Base-by-base conservation (phyloP, 1,284 basidiomycete species). In the Ceratobasidium sp. region DNA sequence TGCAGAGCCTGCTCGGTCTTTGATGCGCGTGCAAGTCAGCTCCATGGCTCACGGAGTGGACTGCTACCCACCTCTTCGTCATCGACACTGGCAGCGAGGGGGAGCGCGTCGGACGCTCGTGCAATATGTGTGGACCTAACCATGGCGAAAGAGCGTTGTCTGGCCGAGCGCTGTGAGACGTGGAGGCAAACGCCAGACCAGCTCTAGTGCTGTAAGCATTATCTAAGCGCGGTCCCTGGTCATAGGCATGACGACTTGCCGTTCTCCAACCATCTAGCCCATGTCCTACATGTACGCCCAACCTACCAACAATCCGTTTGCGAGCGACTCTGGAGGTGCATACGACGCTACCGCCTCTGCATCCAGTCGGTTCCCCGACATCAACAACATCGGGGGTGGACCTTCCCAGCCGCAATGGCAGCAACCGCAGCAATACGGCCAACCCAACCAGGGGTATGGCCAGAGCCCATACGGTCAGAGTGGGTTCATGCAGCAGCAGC, bases 51-150 rank as follows among this genome's bases (percentile, higher is more conserved):
- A 23, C 21, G 61, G 73, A 71, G 32, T 67, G 52, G 58, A 53
- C 26, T 73, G 72, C 34, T 10, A 77, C 86, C 77, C 72, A 95
- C 95, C 84, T 93, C 89, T 80, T 97, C 96, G 79, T 98, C 96
- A 79, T 98, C 96, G 16, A 97, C 96, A 75, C 92, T 96, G 1
- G 96, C 96, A 10, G 96, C 94, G 2, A 98, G 86, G 12, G 96
- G 96, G 18, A 98, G 86, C 32, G 93, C 94, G 80, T 98, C 96
- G 36, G 88, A 89, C n/a, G 93, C 93, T 75, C 96, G 84, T 43
- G 94, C 94, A 77, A 98, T 91, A 74, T 93, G 92, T 36, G 95
- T 97, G 76, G 94, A 94, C 75, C 90, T 87, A 75, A 97, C 94
- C 96, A 97, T 97, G 75, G 52, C 75, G 28, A 50, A 34, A 26